Evolutionary conservation across 768 basidiomycete species (phyloP), one percentile per base, ranked within the genome.

Genomic region (Leucocoprinus sp.): DNA sequence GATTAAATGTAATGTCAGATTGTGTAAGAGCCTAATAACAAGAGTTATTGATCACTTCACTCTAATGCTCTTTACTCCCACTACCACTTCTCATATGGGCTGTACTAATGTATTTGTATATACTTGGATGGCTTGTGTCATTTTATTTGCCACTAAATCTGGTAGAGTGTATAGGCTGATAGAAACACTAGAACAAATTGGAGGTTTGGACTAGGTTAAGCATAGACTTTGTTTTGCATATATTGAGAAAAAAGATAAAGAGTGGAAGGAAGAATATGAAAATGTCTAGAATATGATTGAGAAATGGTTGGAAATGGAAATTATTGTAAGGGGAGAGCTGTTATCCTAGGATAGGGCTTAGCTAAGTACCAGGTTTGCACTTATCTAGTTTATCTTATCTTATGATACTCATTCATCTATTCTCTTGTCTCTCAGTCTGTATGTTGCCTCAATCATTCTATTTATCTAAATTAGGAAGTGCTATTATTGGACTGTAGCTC

Each of bases 21-120:
- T 66, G 28, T 79, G 76, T 52, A 64, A 60, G 50, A 55, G 55
- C n/a, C 66, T 82, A 26, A 74, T 81, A 70, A 63, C 64, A 6
- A 58, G 57, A 21, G 57, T 88, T 49, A 76, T 88, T 47, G 70
- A 69, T 4, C 71, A 83, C 57, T 86, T 87, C 57, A 82, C 83
- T 0, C 83, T 84, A 1, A 66, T 79, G 27, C 62, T 88, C 0
- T 88, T 88, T 58, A 84, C 84, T 1, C 74, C 82, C 21, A 72
- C 80, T 4, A 69, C 77, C 5, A 78, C 80, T n/a, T 63, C 67
- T 1, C 86, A 87, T 56, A 85, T 85, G 82, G 63, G 63, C 3
- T 88, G 86, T 60, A 86, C 84, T 2, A 76, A 85, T 56, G 63
- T 75, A 0, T 70, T 88, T 44, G 86, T 84, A 1, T 80, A 81